A percentile compares a stretch with the other conserved stretches of the same genome.
These are phyloP conservation scores for Trametes hirsuta DNA, from an alignment of 1,284 basidiomycete species.

Conservation along the genomic window DNA sequence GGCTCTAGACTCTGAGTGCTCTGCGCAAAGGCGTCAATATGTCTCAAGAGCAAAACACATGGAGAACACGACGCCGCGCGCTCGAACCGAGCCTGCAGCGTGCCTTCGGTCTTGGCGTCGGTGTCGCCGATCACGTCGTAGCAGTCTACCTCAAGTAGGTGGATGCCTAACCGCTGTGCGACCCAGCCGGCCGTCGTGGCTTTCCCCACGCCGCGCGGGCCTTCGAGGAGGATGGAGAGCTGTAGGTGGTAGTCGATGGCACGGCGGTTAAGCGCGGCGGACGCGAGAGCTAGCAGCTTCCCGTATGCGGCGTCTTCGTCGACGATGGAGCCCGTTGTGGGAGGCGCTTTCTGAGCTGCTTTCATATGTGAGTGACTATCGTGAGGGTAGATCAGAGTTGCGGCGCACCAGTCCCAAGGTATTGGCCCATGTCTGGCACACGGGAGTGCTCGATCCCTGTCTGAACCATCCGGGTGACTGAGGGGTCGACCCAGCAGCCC, in stretches of 20 bases:
- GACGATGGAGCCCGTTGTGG: slow-evolving; percentile 31
- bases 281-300: slow-evolving; percentile 53
- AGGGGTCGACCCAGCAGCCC: slow-evolving; percentile 85
- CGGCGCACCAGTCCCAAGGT: slow-evolving; percentile 52
- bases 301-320: slow-evolving; percentile 36
- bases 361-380: not conserved
- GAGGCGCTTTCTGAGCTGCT: slow-evolving; percentile 4
- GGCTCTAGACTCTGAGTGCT: slow-evolving; percentile 69
- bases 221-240: slow-evolving; percentile 74
- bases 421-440: slow-evolving; percentile 63
- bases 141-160: slow-evolving; percentile 86
- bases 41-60: slow-evolving; percentile 82
- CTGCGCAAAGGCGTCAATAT: slow-evolving; percentile 84
- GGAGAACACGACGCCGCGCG: slow-evolving; percentile 83
- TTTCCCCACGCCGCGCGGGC: slow-evolving; percentile 78
- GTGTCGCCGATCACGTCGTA: slow-evolving; percentile 86
- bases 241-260: slow-evolving; percentile 64
- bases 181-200: slow-evolving; percentile 61
- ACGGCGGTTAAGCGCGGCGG: slow-evolving; percentile 57
- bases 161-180: slow-evolving; percentile 71
- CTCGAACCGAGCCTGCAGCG: slow-evolving; percentile 78
- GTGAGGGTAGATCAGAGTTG: not conserved
- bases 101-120: slow-evolving; percentile 78
- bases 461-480: slow-evolving; percentile 77
- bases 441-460: slow-evolving; percentile 75